Conservation (phyloP, 148 eudicot species). For the Cornus kousa region DNA sequence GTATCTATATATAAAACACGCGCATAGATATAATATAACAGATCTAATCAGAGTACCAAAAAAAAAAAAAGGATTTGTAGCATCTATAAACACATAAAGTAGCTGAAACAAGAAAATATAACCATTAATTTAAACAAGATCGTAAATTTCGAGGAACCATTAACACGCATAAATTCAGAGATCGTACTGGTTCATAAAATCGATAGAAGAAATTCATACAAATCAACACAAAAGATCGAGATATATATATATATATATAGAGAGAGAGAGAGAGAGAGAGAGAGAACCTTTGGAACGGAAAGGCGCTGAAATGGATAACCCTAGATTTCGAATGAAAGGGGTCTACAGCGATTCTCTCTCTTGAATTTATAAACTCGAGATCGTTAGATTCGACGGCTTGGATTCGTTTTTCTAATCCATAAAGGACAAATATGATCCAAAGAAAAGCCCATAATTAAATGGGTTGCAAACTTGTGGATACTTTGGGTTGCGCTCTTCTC, state of each 20-base stretch:
- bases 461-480: no score
- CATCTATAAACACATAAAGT: background rate
- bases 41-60: no score
- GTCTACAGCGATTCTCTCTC: background rate
- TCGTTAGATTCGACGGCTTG: background rate
- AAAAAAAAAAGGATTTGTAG: no score
- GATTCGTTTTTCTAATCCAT: background rate
- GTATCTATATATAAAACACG: no score
- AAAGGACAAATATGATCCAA: no score
- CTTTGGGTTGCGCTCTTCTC: no score
- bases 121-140: background rate
- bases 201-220: background rate
- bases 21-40: no score
- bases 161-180: background rate
- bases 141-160: background rate
- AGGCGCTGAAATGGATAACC: constrained; percentile 10
- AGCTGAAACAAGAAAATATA: no score
- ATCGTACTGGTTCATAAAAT: no score
- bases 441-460: no score
- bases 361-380: background rate
- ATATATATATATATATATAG: no score
- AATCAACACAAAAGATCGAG: background rate
- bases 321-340: constrained; percentile 22
- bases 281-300: background rate
- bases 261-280: no score